phyloP scores from a whole-genome alignment of 148 eudicot species.

The Chenopodium suecicum region DNA sequence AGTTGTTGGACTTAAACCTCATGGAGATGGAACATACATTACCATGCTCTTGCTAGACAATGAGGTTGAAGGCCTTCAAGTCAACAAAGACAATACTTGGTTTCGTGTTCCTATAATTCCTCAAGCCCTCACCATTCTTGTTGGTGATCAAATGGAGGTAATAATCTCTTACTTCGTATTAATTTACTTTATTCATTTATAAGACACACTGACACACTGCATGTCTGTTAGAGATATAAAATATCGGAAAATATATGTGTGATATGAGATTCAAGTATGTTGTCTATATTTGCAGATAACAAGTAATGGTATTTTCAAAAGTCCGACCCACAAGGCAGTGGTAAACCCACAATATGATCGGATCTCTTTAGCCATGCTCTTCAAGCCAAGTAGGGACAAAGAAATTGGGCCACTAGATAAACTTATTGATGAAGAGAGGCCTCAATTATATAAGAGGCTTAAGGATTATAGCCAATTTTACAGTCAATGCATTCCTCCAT shows the following conservation, averaged over 20 bases:
- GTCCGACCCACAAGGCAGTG: conserved; percentile 33
- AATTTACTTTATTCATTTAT: too few relatives aligned
- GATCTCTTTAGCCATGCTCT: neutral
- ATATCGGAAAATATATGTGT: too few relatives aligned
- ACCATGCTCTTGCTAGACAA: conserved; percentile 51
- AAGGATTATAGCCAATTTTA: neutral
- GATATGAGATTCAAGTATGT: too few relatives aligned
- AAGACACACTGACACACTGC: too few relatives aligned
- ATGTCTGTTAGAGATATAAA: too few relatives aligned
- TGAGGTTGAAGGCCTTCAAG: conserved; percentile 49
- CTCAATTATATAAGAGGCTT: too few relatives aligned
- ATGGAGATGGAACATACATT: conserved; percentile 42
- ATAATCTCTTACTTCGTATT: too few relatives aligned
- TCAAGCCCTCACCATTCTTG: conserved; percentile 39
- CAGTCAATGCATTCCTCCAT: neutral
- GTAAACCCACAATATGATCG: conserved; percentile 1
- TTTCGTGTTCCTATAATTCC: conserved; percentile 43
- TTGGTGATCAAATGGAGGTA: neutral
- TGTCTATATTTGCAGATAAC: conserved; percentile 16
- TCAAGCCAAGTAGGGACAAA: too few relatives aligned
- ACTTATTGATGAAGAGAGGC: too few relatives aligned
- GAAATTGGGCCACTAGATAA: too few relatives aligned
- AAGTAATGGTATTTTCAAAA: conserved; percentile 34
- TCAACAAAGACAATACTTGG: conserved; percentile 46
- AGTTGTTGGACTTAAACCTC: conserved; percentile 42